Percentiles rank a stretch among this genome's conserved stretches.
Evolutionary conservation across 192 early-diverging fungal species (phyloP).

Genomic region (Coemansia furcata): DNA sequence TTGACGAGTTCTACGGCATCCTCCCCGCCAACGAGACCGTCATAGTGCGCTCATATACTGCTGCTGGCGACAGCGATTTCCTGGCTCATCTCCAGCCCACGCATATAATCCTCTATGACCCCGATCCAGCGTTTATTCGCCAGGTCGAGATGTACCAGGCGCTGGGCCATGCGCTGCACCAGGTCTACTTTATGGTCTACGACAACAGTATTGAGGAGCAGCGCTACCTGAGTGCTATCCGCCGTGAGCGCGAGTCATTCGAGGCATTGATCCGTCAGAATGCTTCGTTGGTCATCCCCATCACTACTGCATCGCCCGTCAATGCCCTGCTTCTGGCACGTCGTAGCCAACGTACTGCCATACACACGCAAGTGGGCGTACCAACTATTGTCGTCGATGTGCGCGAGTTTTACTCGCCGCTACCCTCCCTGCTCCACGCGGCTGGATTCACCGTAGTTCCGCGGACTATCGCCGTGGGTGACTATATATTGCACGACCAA

Average conservation of each 20-base stretch:
- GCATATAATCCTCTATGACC: constrained; percentile 90
- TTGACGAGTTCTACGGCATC: constrained; percentile 38
- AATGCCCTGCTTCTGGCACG: constrained; percentile 18
- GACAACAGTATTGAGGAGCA: constrained; percentile 96
- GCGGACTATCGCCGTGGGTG: constrained; percentile 87
- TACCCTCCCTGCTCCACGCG: constrained; percentile 84
- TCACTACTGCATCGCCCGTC: constrained; percentile 23
- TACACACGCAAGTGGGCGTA: not conserved
- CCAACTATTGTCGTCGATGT: constrained; percentile 76
- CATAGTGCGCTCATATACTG: constrained; percentile 56
- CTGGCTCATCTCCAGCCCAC: constrained; percentile 69
- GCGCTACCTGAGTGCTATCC: constrained; percentile 75
- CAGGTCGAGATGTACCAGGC: constrained; percentile 76
- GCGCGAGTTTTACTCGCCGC: constrained; percentile 87
- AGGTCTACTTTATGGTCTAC: constrained; percentile 92
- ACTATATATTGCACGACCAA: constrained; percentile 84
- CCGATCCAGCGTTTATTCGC: constrained; percentile 82
- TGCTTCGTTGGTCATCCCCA: constrained; percentile 59
- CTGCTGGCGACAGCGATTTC: constrained; percentile 46
- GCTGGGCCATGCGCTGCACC: constrained; percentile 55
- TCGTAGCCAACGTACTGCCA: constrained; percentile 25
- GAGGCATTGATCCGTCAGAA: constrained; percentile 89
- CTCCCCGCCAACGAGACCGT: constrained; percentile 37
- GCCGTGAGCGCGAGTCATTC: constrained; percentile 91
- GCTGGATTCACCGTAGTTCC: constrained; percentile 72